Conservation (phyloP, 2,329 filamentous ascomycete species). For the Metarhizium guizhouense region DNA sequence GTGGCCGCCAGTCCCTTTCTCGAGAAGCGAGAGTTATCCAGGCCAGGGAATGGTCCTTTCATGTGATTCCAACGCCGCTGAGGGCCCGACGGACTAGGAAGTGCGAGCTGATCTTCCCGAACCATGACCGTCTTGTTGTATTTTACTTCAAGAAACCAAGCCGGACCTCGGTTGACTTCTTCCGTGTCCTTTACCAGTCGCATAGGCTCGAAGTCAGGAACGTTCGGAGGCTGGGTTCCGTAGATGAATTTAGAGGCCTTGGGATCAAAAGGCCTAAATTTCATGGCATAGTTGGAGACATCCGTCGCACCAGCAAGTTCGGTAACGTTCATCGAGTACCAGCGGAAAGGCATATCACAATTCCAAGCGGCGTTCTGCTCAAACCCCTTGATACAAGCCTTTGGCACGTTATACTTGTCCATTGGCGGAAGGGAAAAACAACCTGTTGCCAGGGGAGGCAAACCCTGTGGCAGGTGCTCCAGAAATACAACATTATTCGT, state of each 20-base stretch:
- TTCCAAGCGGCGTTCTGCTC: conserved; percentile 52
- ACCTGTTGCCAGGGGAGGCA: conserved; percentile 46
- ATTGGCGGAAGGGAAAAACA: conserved; percentile 47
- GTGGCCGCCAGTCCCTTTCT: conserved; percentile 20
- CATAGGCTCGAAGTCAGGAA: conserved; percentile 29
- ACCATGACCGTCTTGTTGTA: conserved; percentile 52
- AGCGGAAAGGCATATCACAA: conserved; percentile 43
- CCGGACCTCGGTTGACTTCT: conserved; percentile 39
- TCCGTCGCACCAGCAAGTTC: conserved; percentile 15
- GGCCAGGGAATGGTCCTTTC: conserved; percentile 8
- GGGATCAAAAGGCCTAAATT: conserved; percentile 27
- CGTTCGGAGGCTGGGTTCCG: conserved; percentile 43
- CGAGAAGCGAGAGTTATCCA: conserved; percentile 18
- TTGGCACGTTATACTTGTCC: conserved; percentile 37
- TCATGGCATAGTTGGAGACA: conserved; percentile 31
- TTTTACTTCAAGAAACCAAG: conserved; percentile 41
- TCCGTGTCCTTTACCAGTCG: conserved; percentile 43
- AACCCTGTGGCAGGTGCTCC: conserved; percentile 36
- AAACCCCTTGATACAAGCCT: conserved; percentile 48
- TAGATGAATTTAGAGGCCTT: conserved; percentile 35
- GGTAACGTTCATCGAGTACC: conserved; percentile 34
- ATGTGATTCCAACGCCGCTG: conserved; percentile 18
- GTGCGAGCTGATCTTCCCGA: conserved; percentile 28
- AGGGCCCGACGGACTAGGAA: conserved; percentile 11
- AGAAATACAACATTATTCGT: conserved; percentile 42